These are phyloP conservation scores for Ramaria sp. DNA, from an alignment of 768 basidiomycete genomes.

Conservation along the genomic window DNA sequence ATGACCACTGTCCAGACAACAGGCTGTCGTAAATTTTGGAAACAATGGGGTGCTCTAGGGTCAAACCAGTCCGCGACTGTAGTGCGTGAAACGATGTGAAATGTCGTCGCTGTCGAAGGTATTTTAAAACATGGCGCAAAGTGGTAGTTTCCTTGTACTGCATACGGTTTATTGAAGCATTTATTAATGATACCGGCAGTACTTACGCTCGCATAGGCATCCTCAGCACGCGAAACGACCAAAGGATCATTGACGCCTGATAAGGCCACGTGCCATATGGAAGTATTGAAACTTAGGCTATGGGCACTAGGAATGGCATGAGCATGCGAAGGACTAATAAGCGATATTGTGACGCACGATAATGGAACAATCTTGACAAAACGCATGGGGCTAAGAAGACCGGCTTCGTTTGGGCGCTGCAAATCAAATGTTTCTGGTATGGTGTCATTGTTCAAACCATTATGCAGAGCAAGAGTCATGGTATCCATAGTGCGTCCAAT, in stretches of 20 bases:
- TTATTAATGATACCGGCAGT: background rate
- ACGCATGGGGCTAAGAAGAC: conserved; percentile 49
- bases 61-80: conserved; percentile 40
- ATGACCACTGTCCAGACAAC: conserved; percentile 57
- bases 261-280: conserved; percentile 66
- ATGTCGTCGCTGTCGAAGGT: conserved; percentile 66
- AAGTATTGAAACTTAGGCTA: conserved; percentile 62
- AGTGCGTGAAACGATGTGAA: conserved; percentile 54
- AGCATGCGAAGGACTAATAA: background rate
- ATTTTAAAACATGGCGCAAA: conserved; percentile 60
- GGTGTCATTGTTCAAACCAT: conserved; percentile 54
- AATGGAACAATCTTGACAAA: conserved; percentile 69
- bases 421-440: conserved; percentile 54
- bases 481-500: conserved; percentile 53
- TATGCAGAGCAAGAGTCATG: conserved; percentile 56
- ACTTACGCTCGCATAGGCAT: conserved; percentile 53
- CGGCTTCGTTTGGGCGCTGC: conserved; percentile 41
- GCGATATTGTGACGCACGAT: conserved; percentile 35
- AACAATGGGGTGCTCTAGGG: conserved; percentile 60
- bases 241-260: conserved; percentile 45
- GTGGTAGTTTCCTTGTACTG: conserved; percentile 53
- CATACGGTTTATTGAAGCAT: background rate
- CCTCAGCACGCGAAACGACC: conserved; percentile 44
- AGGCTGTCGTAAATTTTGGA: conserved; percentile 52
- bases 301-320: conserved; percentile 39